Base-by-base conservation (phyloP, 768 basidiomycete species). In the Fomitopsis pulvina region DNA sequence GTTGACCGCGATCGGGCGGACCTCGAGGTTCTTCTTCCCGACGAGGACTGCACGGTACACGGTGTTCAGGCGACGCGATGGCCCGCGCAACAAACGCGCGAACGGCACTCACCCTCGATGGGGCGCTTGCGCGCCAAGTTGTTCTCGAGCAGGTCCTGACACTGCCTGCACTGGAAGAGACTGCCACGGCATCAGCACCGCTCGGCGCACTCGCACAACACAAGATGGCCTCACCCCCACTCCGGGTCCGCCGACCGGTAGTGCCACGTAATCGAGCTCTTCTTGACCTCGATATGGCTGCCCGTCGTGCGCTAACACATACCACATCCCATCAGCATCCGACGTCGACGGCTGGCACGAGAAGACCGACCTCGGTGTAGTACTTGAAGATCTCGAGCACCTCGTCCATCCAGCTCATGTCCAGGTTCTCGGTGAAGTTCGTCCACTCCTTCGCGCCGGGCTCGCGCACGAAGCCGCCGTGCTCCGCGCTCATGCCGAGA, bases 1-100 rank as follows among this genome's bases (percentile, higher is more conserved):
- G 79, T 96, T 97, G 52, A 97, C 83, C 1, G 93, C 92, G 27
- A 94, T 76, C 3, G 93, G 95, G 52, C 95, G 82, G 20, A 97
- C 94, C 71, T 99, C 95, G 39, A 99, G 75, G 66, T 97, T 97
- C 82, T 97, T 97, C 77, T 99, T 99, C 18, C 95, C 95, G 26
- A 95, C 87, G 45, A 96, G 81, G 4, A 96, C 92, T 87, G 56
- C 1, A 34, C 45, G 3, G 42, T 20, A 24, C 8, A 14, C 12
- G 18, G 34, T 18, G 4, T 37, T 18, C 14, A 37, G 34, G 44
- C 14, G 41, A 37, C 21, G 30, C 39, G 14, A 24, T 40, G 41
- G 37, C 26, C 27, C 14, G 50, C n/a, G 34, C 6, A 37, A 18
- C 34, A 25, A 44, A n/a, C n/a, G n/a, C n/a, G n/a, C n/a, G n/a